Evolutionary conservation across 179 eudicot species (phyloP), one percentile per base, ranked within the genome.

Genomic region (Gypsophila paniculata): DNA sequence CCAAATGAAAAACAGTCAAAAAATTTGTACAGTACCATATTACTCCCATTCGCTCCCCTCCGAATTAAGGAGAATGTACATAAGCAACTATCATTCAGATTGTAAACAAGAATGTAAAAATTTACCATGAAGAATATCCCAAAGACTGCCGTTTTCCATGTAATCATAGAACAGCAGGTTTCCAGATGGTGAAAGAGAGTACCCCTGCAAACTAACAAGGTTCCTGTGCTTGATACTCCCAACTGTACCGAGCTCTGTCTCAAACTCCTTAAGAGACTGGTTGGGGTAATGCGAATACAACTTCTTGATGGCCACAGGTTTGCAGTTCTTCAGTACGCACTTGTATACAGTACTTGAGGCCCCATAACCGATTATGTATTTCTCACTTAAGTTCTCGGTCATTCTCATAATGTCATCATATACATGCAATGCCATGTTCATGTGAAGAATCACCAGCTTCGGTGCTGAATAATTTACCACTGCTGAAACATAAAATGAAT

Each of bases 321-420:
- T 85, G 86, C 99, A 92, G 77, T 95, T 95, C 73, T 95, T 95
- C 25, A 95, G 88, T 14, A 92, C 93, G 76, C 99, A 95, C 79
- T 92, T 95, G 85, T 95, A 95, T 2, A 95, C 99, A 0, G 96
- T 92, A 84, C 99, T 92, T 23, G 99, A 92, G 52, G 99, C 98
- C 60, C 99, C 99, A 75, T 83, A 82, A 23, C 99, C 99, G 68
- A 95, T 92, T 21, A 92, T 85, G 73, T 87, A 90, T 78, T 95
- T 95, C 81, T 95, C 99, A 72, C 90, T 95, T 71, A 95, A 76
- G 75, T 95, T 95, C 84, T 95, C 99, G 0, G 99, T 95, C 99
- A 95, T 89, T 81, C 99, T 85, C 99, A 94, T 92, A 63, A 94
- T 94, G 79, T 94, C 99, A 52, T 94, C 99, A n/a, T 92, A 92